phyloP scores from a whole-genome alignment of 2,329 filamentous ascomycete species.

The Apiospora phragmitis region DNA sequence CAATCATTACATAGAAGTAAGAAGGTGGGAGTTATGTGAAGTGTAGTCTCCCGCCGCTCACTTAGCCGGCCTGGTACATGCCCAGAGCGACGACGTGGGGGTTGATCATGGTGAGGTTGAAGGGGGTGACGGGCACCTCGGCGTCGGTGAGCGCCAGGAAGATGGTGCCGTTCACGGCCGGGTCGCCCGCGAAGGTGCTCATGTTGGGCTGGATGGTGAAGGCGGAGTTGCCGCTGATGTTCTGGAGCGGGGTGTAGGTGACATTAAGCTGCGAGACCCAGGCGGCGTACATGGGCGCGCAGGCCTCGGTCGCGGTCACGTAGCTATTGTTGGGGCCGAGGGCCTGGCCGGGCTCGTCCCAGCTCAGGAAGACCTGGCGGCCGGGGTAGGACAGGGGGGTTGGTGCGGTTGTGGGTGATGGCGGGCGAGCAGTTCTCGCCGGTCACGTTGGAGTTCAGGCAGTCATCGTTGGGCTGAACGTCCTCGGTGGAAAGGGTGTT shows the following conservation, averaged over 20 bases:
- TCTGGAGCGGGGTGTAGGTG: slow-evolving; percentile 65
- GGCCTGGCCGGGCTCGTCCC: slow-evolving; percentile 68
- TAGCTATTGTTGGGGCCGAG: slow-evolving; percentile 85
- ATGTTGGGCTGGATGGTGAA: slow-evolving; percentile 73
- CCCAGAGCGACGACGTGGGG: slow-evolving; percentile 74
- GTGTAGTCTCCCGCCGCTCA: neutral
- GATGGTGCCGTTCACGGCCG: slow-evolving; percentile 74
- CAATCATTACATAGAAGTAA: neutral
- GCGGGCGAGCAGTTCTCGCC: slow-evolving; percentile 61
- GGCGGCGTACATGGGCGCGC: slow-evolving; percentile 62
- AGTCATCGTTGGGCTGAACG: slow-evolving; percentile 48
- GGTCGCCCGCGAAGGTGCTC: slow-evolving; percentile 67
- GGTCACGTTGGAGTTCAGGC: slow-evolving; percentile 55
- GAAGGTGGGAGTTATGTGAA: neutral
- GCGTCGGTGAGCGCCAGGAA: slow-evolving; percentile 75
- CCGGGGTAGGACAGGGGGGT: slow-evolving; percentile 73
- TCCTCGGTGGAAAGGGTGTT: slow-evolving; percentile 54
- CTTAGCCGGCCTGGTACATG: slow-evolving; percentile 76
- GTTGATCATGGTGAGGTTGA: slow-evolving; percentile 74
- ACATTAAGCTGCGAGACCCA: slow-evolving; percentile 79
- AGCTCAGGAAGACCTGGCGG: slow-evolving; percentile 67
- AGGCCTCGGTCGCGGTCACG: slow-evolving; percentile 61
- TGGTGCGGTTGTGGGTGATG: slow-evolving; percentile 68
- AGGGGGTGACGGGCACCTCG: slow-evolving; percentile 70
- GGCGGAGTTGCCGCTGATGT: slow-evolving; percentile 55